Evolutionary conservation across 768 basidiomycete genomes (phyloP), one percentile per base, ranked within the genome.

Genomic region (Candolleomyces eurysporus): DNA sequence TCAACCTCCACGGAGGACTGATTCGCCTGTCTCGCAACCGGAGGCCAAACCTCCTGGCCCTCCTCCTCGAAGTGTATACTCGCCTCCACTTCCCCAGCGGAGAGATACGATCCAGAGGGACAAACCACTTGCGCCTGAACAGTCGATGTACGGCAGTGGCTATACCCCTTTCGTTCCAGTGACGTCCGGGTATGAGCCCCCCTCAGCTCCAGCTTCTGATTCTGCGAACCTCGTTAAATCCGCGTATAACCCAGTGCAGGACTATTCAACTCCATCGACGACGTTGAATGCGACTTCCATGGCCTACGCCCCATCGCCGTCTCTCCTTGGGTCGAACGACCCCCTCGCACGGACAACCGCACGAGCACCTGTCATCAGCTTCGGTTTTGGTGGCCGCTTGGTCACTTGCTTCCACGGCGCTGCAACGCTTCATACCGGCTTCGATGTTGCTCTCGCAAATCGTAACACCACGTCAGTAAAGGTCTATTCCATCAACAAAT

Each of bases 381-480:
- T 98, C 67, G 96, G 96, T 0, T 95, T 96, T 67, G 94, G 94
- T n/a, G 96, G 96, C 11, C 90, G 90, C 68, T 67, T 98, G 60
- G 82, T 96, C 9, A 89, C 92, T 8, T 96, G 92, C 72, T 97
- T 96, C 78, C 94, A 92, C 66, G 83, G 84, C 32, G 81, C 84
- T 56, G 76, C 83, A 13, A 83, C 84, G 16, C 72, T 89, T 69
- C 85, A 79, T 71, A 86, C 89, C 19, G 88, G 90, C 48, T 89
- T 92, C 70, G 89, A 93, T 72, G 85, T 92, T 52, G 88, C 90
- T 1, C 76, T 92, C 26, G 84, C 89, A 13, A 84, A 87, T 16
- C 84, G 90, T 32, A 85, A 85, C 54, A 85, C 88, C 11, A 89
- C 88, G 2, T 82, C 84, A 45, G 76, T 96, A 21, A 81, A 85